Conservation (phyloP, 2,329 filamentous ascomycete genomes). For the Colletotrichum simmondsii region DNA sequence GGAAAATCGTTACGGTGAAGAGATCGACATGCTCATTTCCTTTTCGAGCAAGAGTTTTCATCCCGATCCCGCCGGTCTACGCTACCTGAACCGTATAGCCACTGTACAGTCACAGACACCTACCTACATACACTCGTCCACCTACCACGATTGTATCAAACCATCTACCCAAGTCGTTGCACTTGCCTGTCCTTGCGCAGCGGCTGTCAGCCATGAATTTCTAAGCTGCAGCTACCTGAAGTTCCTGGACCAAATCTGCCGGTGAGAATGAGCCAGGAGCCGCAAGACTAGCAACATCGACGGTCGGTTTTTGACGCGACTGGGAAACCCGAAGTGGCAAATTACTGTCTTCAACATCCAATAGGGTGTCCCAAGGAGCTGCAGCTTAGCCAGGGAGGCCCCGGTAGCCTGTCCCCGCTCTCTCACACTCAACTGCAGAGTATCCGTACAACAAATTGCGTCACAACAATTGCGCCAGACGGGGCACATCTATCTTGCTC, state of each 20-base stretch:
- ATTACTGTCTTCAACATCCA: conserved; percentile 16
- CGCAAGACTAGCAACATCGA: conserved; percentile 9
- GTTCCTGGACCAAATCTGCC: conserved; percentile 4
- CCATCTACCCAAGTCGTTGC: neutral
- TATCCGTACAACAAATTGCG: conserved; percentile 29
- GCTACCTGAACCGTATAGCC: neutral
- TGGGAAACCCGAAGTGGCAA: conserved; percentile 15
- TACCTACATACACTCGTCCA: neutral
- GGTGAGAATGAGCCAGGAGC: conserved; percentile 13
- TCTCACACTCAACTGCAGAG: conserved; percentile 14
- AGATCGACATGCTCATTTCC: conserved; percentile 25
- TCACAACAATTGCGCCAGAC: conserved; percentile 31
- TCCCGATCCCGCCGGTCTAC: conserved; percentile 11
- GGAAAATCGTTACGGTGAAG: conserved; percentile 24
- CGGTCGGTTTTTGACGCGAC: neutral
- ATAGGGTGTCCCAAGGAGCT: conserved; percentile 8
- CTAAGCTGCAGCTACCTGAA: conserved; percentile 15
- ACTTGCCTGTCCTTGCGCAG: neutral
- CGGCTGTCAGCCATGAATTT: conserved; percentile 12
- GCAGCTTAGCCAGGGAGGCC: conserved; percentile 15
- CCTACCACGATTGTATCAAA: conserved; percentile 7
- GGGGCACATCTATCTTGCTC: neutral
- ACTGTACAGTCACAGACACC: conserved; percentile 10
- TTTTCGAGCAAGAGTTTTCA: neutral
- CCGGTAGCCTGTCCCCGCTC: conserved; percentile 11